Base-by-base conservation (phyloP, 441 rosid species). In the Bocquillonia castaneifolia region DNA sequence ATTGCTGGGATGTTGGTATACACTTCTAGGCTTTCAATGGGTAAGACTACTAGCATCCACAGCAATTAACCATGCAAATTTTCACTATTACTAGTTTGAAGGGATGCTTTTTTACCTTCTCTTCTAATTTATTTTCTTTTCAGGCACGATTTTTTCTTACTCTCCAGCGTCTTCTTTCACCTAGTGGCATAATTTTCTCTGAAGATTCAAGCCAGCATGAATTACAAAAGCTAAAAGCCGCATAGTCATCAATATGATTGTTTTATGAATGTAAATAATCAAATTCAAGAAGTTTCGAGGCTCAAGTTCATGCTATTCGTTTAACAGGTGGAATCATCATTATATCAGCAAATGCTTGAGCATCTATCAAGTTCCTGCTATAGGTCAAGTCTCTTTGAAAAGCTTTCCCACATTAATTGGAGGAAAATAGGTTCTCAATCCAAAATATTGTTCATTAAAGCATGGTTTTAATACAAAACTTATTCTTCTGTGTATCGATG, bases 21-120 rank as follows among this genome's bases (percentile, higher is more conserved):
- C 83, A 20, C 89, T 87, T 23, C 74, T 81, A 15, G 96, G 86
- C 66, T 92, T 92, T 69, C 96, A 85, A 73, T 90, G 90, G 96
- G 98, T 92, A 86, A 66, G 44, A 13, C n/a, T 14, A 36, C 15
- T 2, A 50, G 32, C 44, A 34, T 20, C n/a, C 36, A 29, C 18
- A 56, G 25, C 10, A 42, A 0, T 18, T 61, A 29, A 71, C 23
- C 64, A 9, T 37, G 47, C 40, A 22, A 64, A 39, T n/a, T 25
- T 44, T 66, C 67, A 52, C 37, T 51, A 14, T 1, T 34, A n/a
- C n/a, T n/a, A n/a, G n/a, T 13, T 26, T 45, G 29, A 4, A 56
- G 18, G 40, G 50, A 22, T 26, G 31, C 14, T 2, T 13, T 59
- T 66, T 40, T 20, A 9, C 15, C 4, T 8, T 32, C 42, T 0